Base-by-base conservation (phyloP, 73 alveolate species). In the Symbiodinium pilosum region DNA sequence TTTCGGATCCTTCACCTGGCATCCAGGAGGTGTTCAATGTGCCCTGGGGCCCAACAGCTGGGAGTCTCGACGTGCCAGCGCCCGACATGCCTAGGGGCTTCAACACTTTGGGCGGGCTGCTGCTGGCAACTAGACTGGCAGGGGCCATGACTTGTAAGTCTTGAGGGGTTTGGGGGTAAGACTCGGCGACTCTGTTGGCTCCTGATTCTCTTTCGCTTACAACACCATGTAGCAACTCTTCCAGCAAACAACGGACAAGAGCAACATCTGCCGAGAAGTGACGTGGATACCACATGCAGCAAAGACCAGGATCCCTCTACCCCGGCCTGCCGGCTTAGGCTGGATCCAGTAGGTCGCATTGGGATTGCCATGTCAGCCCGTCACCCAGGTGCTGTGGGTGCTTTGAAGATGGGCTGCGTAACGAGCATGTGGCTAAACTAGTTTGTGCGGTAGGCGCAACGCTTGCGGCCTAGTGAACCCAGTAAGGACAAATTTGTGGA, bases 21-120 rank as follows among this genome's bases (percentile, higher is more conserved):
- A 30, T 64, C 38, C 77, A 64, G 77, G 77, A 64, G 32, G 77
- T 64, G 38, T 91, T 91, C 40, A 86, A 86, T 40, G n/a, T 91
- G 21, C 88, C 77, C n/a, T 91, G 97, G 97, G 97, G 97, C 38
- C 97, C 97, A 7, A 59, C 77, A 34, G 97, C 97, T 41, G 97
- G 97, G 44, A 91, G 81, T 12, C 24, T 91, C 88, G 97, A 91
- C 8, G 97, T 91, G 97, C 59, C n/a, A 11, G 93, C 81, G 68
- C 81, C 54, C 54, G 52, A 30, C n/a, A n/a, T n/a, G n/a, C n/a
- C 71, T 54, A 30, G 71, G 71, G 71, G n/a, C 71, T 54, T 54
- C 34, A 6, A 30, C 12, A 26, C 8, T 5, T 26, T 64, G 41
- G 38, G 39, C 21, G 21, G 77, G 11, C 38, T 32, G 36, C 36